A percentile compares a stretch with the other conserved stretches of the same genome.
Conservation (phyloP, 2,329 filamentous ascomycete genomes). For the Mycosphaerelloides madeirae region DNA sequence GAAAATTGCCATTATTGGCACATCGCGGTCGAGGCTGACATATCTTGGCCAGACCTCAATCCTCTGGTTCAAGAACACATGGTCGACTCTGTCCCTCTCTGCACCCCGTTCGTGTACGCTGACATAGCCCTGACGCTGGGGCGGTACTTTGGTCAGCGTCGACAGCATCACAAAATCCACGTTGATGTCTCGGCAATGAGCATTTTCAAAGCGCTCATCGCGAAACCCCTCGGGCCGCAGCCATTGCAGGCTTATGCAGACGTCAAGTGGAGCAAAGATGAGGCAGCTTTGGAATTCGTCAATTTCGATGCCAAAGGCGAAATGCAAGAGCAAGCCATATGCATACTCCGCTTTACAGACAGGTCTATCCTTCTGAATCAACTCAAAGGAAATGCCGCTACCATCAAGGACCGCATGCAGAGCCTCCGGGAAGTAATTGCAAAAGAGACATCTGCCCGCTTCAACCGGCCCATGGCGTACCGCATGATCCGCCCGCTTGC, state of each 20-base stretch:
- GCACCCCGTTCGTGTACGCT: slow-evolving; percentile 36
- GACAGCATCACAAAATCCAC: neutral
- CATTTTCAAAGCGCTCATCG: slow-evolving; percentile 1
- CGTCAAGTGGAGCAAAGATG: neutral
- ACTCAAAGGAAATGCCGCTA: neutral
- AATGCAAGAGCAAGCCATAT: neutral
- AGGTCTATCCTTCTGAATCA: neutral
- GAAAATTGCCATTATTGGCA: no score
- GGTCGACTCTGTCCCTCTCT: slow-evolving; percentile 36
- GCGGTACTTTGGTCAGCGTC: slow-evolving; percentile 17
- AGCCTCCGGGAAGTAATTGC: slow-evolving; percentile 1
- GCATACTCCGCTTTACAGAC: neutral
- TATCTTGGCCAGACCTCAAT: slow-evolving; percentile 38
- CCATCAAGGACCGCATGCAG: neutral
- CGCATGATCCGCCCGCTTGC: slow-evolving; percentile 3
- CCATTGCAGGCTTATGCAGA: slow-evolving; percentile 1
- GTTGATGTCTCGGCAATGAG: neutral
- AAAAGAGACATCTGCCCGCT: neutral
- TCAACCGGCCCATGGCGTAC: slow-evolving; percentile 6
- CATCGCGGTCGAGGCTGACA: slow-evolving; percentile 37
- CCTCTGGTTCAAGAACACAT: slow-evolving; percentile 43
- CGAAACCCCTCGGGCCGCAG: slow-evolving; percentile 23
- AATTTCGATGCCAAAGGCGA: neutral
- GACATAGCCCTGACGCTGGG: slow-evolving; percentile 34
- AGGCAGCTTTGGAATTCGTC: neutral